Base-by-base conservation (phyloP, 306 rosid species). In the Inga leiocalycina region DNA sequence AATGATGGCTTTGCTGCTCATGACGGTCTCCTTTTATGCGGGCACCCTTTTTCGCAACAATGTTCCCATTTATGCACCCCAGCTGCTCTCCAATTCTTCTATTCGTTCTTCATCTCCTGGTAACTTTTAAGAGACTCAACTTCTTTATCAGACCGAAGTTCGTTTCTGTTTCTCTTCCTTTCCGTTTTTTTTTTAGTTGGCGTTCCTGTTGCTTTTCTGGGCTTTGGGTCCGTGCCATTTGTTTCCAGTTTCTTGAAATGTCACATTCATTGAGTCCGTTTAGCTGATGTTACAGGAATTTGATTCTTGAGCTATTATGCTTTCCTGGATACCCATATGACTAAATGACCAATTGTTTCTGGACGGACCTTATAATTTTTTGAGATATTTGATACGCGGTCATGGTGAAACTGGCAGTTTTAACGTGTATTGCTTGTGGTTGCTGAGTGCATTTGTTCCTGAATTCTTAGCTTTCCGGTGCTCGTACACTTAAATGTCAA, bases 11-110 rank as follows among this genome's bases (percentile, higher is more conserved):
- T 57, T 95, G 80, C 82, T 95, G 5, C 73, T 91, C 13, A 92
- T 93, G 97, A 83, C 84, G 76, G 94, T 91, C 10, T 87, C 96
- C 8, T 95, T 95, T 83, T 93, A 90, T 61, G 76, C 37, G 13
- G 98, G 98, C 39, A 92, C 90, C 66, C 92, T 93, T 76, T 89
- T 90, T 34, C 89, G 92, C 69, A 86, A 89, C 85, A 88, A 89
- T 75, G 88, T 85, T 65, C 91, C 99, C 77, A 85, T 93, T 87
- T 91, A 85, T 54, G 88, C 84, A 51, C 89, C 99, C 62, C 91
- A 91, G 70, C 80, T 82, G 45, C 64, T 74, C 61, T 81, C 89
- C 74, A 74, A 81, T 65, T 82, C 89, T 77, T 84, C 89, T 66
- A 59, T 77, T 49, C 48, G 81, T 71, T 44, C 76, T 83, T 72